These are phyloP conservation scores for Pythium grandisporangium DNA, from an alignment of 352 stramenopile species.

Conservation along the genomic window DNA sequence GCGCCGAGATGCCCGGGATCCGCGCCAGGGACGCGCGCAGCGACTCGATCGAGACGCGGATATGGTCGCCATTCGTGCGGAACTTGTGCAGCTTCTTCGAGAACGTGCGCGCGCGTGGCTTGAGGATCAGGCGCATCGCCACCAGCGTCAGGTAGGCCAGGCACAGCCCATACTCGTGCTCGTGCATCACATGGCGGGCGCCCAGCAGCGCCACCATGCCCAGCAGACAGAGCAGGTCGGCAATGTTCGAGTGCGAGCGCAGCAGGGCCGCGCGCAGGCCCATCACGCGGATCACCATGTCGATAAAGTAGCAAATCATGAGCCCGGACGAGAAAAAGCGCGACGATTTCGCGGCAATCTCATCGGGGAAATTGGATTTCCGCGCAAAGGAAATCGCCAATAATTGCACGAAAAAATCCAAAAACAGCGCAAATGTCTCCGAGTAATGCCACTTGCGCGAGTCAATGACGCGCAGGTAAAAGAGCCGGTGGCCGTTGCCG, in stretches of 20 bases:
- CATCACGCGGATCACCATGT: conserved; percentile 74
- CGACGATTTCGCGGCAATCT: conserved; percentile 56
- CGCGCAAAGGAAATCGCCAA: conserved; percentile 72
- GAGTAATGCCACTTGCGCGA: conserved; percentile 86
- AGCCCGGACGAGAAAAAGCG: conserved; percentile 65
- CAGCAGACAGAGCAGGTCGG: conserved; percentile 64
- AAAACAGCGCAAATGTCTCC: conserved; percentile 75
- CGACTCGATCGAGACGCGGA: conserved; percentile 82
- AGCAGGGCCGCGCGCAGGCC: conserved; percentile 66
- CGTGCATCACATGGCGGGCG: conserved; percentile 34
- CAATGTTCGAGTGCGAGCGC: conserved; percentile 76
- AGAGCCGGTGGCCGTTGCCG: conserved; percentile 53
- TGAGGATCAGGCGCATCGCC: conserved; percentile 72
- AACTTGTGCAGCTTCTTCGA: conserved; percentile 88
- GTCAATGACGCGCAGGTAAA: conserved; percentile 77
- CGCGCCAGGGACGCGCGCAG: conserved; percentile 64
- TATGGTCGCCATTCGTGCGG: conserved; percentile 74
- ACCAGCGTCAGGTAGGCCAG: conserved; percentile 62
- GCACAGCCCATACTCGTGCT: conserved; percentile 63
- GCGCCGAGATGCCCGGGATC: conserved; percentile 73
- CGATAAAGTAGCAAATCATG: conserved; percentile 77
- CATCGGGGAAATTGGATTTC: conserved; percentile 40
- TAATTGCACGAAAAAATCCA: conserved; percentile 83
- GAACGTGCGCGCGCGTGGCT: conserved; percentile 72
- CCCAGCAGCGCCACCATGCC: conserved; percentile 46